Evolutionary conservation across 2,329 filamentous ascomycete species (phyloP), one percentile per base, ranked within the genome.

Genomic region (Aspergillus awamori): DNA sequence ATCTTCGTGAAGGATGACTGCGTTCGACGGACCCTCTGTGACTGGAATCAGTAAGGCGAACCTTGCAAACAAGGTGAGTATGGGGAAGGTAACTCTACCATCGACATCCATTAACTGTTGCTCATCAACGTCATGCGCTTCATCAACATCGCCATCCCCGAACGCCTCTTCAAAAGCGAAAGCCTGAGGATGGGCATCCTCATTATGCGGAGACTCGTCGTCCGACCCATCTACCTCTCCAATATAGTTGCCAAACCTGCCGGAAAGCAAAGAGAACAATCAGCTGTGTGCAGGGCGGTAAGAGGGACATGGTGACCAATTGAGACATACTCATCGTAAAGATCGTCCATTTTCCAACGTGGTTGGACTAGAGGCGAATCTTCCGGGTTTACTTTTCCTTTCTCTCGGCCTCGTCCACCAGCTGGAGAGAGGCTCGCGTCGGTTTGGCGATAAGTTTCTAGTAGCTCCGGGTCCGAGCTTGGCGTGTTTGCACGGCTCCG

Each of bases 221-320:
- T 97, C 93, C 60, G 92, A 95, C 76, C 90, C 90, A 76, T 88
- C 89, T 72, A 92, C 92, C 79, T 97, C 95, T 74, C 95, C 95
- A 75, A 98, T 97, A 80, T 95, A 98, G 82, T 98, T 98, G 74
- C 94, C 94, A 81, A 98, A 98, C 83, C 92, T 96, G 69, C n/a
- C 15, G 47, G 13, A 30, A 24, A 28, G 26, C 47, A 36, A 54
- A 53, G 49, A 41, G 38, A 59, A 64, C 70, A 69, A 59, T 57
- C 48, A 57, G 56, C 48, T 5, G 11, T 22, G 20, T 7, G 26
- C 33, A 47, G 26, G 41, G 22, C 11, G 7, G 10, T 6, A 5
- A 33, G 45, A 51, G 64, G 8, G 30, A 13, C 17, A 22, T 22
- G 41, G 17, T 11, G 10, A 24, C 20, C 20, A 62, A 52, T 57